Evolutionary conservation across 1,284 basidiomycete species (phyloP).

Genomic region (Kwoniella shivajii): DNA sequence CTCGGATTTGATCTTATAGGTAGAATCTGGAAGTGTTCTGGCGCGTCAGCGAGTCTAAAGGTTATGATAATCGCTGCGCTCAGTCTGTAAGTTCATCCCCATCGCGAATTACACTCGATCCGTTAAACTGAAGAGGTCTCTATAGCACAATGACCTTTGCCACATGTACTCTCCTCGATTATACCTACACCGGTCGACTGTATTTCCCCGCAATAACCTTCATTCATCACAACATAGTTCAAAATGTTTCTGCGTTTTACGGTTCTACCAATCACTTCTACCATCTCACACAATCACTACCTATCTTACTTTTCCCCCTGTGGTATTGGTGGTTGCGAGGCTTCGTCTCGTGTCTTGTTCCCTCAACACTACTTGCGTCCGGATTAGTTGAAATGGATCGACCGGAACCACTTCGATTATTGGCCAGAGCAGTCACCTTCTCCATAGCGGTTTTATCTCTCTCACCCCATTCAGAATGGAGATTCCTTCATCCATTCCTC

Average conservation of each 20-base stretch:
- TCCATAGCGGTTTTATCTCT: conserved; percentile 74
- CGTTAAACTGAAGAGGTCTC: too few relatives aligned
- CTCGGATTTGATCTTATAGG: conserved; percentile 56
- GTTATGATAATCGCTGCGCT: conserved; percentile 10
- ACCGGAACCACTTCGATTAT: conserved; percentile 51
- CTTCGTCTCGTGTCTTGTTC: conserved; percentile 32
- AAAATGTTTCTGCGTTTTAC: conserved; percentile 90
- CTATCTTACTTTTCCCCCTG: conserved; percentile 72
- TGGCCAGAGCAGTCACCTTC: conserved; percentile 65
- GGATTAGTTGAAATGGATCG: conserved; percentile 40
- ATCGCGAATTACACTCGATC: too few relatives aligned
- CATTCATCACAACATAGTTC: conserved; percentile 78
- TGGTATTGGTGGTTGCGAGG: conserved; percentile 73
- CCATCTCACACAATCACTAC: conserved; percentile 83
- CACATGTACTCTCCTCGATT: conserved; percentile 45
- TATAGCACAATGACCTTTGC: conserved; percentile 33
- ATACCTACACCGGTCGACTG: conserved; percentile 42
- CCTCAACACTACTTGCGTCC: conserved; percentile 46
- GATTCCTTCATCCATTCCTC: conserved; percentile 90
- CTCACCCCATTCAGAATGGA: conserved; percentile 91
- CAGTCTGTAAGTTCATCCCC: conserved; percentile 21
- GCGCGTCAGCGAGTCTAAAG: background rate
- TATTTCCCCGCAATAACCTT: conserved; percentile 60
- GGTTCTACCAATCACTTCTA: conserved; percentile 85
- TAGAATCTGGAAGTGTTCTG: background rate